A percentile compares a stretch with the other conserved stretches of the same genome.
phyloP scores from a whole-genome alignment of 129 eudicot genomes.

The Calendula officinalis region DNA sequence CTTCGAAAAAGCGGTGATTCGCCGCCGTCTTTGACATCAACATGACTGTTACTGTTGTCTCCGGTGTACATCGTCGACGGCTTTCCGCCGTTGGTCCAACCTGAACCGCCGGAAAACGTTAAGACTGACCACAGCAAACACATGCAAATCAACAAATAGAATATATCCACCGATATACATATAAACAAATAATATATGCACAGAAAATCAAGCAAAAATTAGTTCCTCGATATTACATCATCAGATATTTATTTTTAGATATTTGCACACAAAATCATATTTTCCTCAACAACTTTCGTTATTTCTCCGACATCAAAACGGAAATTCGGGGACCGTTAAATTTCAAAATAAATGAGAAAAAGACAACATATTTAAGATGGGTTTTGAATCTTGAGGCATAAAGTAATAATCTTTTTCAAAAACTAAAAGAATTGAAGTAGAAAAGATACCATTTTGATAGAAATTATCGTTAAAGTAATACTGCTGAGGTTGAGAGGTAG shows the following conservation, averaged over 20 bases:
- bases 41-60: slow-evolving; percentile 33
- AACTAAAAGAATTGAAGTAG: too few relatives aligned
- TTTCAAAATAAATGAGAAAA: neutral
- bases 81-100: slow-evolving; percentile 48
- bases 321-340: slow-evolving; percentile 26
- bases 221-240: slow-evolving; percentile 7
- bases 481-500: slow-evolving; percentile 46
- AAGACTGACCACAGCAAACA: neutral
- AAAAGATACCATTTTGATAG: slow-evolving; percentile 52
- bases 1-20: slow-evolving; percentile 39
- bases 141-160: slow-evolving; percentile 27
- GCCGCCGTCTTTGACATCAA: slow-evolving; percentile 17
- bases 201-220: neutral
- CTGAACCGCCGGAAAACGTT: slow-evolving; percentile 22
- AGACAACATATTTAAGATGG: neutral
- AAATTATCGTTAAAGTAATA: slow-evolving; percentile 66
- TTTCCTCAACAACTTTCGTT: slow-evolving; percentile 27
- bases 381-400: slow-evolving; percentile 6
- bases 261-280: slow-evolving; percentile 5
- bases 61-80: slow-evolving; percentile 46
- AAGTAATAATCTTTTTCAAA: too few relatives aligned
- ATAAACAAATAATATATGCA: neutral
- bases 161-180: neutral
- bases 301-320: slow-evolving; percentile 43
- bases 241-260: slow-evolving; percentile 25